A percentile compares a stretch with the other conserved stretches of the same genome.
Evolutionary conservation across 2,329 filamentous ascomycete genomes (phyloP).

Genomic region (Biscogniauxia sp.): DNA sequence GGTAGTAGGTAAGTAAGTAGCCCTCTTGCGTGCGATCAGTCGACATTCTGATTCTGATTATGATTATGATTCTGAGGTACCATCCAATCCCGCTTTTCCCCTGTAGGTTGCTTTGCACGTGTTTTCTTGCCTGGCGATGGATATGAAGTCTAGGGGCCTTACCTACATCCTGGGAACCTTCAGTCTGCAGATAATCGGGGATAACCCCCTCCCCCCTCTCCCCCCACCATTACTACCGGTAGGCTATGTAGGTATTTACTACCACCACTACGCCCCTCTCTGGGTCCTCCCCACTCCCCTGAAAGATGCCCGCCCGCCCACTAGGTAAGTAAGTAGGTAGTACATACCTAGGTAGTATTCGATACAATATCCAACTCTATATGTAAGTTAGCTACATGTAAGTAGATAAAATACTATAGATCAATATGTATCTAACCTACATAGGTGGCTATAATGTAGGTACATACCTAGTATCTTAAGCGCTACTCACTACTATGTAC

Average conservation of each 20-base stretch:
- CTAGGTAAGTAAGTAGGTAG: neutral
- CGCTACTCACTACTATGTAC: too few relatives aligned
- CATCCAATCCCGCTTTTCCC: neutral
- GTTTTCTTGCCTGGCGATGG: conserved; percentile 1
- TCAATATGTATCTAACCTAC: too few relatives aligned
- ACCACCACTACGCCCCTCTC: too few relatives aligned
- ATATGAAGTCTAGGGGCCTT: neutral
- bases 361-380: too few relatives aligned
- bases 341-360: neutral
- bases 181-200: neutral
- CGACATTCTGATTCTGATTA: neutral
- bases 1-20: neutral
- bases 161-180: neutral
- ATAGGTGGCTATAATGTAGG: too few relatives aligned
- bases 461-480: too few relatives aligned
- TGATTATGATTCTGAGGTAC: too few relatives aligned
- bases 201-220: too few relatives aligned
- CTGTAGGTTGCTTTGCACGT: neutral
- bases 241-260: too few relatives aligned
- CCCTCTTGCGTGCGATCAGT: neutral
- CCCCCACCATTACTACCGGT: too few relatives aligned
- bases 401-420: too few relatives aligned
- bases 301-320: neutral
- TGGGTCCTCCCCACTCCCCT: neutral
- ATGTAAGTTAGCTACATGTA: too few relatives aligned